Conservation (phyloP, 2,329 filamentous ascomycete species). For the Fusarium subglutinans region DNA sequence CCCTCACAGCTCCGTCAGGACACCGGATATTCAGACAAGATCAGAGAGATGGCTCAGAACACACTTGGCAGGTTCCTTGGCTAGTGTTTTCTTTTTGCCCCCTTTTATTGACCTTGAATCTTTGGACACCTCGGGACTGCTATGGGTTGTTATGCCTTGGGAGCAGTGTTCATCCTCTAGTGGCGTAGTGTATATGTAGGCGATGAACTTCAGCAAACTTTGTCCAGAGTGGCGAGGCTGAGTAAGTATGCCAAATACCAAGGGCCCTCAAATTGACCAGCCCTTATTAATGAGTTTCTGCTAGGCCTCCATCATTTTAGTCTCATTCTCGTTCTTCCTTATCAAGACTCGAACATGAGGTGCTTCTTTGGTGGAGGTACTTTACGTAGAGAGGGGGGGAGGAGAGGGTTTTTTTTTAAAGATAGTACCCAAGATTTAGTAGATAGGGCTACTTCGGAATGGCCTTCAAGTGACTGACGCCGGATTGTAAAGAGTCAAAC, state of each 20-base stretch:
- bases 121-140: not conserved
- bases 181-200: slow-evolving; percentile 3
- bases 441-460: slow-evolving; percentile 9
- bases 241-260: slow-evolving; percentile 1
- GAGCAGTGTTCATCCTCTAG: slow-evolving; percentile 34
- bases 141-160: slow-evolving; percentile 10
- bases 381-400: slow-evolving; percentile 29
- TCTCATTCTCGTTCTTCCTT: not conserved
- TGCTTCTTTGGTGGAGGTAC: slow-evolving; percentile 18
- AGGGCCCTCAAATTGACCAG: slow-evolving; percentile 1
- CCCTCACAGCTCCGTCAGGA: not conserved
- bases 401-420: slow-evolving; percentile 28
- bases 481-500: not conserved
- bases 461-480: not conserved
- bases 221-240: slow-evolving; percentile 15
- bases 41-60: not conserved
- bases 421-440: slow-evolving; percentile 2
- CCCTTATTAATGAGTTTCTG: not conserved
- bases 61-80: not conserved
- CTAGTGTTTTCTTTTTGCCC: not conserved
- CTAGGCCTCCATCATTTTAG: slow-evolving; percentile 28
- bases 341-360: slow-evolving; percentile 31
- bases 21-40: not conserved
- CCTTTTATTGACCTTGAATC: not conserved
- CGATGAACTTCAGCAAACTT: slow-evolving; percentile 13